These are phyloP conservation scores for Aechmea fasciata DNA, from an alignment of 176 grass and related monocot genomes.

Conservation along the genomic window DNA sequence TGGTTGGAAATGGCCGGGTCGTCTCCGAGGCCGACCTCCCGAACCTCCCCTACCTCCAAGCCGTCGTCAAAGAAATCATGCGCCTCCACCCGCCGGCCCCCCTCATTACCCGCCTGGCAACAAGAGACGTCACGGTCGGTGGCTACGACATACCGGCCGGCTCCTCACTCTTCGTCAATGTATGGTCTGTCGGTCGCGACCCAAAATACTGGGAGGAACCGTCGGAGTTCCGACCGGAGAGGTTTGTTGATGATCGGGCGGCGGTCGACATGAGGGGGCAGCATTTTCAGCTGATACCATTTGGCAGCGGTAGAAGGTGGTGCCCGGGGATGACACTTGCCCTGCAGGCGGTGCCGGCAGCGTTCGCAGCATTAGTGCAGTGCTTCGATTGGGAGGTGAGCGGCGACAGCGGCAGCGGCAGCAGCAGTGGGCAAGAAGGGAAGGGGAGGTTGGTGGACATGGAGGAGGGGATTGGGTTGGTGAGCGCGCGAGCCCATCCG, in stretches of 20 bases:
- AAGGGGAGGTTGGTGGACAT: slow-evolving; percentile 28
- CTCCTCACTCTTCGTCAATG: slow-evolving; percentile 38
- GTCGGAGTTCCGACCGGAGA: slow-evolving; percentile 30
- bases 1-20: slow-evolving; percentile 22
- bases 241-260: slow-evolving; percentile 27
- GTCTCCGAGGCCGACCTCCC: slow-evolving; percentile 37
- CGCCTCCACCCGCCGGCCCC: slow-evolving; percentile 32
- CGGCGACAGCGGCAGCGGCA: background rate
- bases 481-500: slow-evolving; percentile 23
- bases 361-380: slow-evolving; percentile 50
- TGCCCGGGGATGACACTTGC: slow-evolving; percentile 60
- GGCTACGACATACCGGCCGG: slow-evolving; percentile 43
- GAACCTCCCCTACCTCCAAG: slow-evolving; percentile 40
- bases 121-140: slow-evolving; percentile 25
- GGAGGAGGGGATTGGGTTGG: slow-evolving; percentile 43
- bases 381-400: slow-evolving; percentile 53
- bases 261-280: slow-evolving; percentile 40
- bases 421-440: too few species aligned
- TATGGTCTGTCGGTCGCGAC: slow-evolving; percentile 52
- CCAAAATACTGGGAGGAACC: slow-evolving; percentile 33
- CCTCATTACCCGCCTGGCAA: slow-evolving; percentile 32
- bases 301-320: slow-evolving; percentile 57
- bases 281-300: slow-evolving; percentile 54
- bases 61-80: slow-evolving; percentile 44
- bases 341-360: slow-evolving; percentile 38